phyloP scores from a whole-genome alignment of 1,139 yeast genomes.

The Arxiozyma bovina region DNA sequence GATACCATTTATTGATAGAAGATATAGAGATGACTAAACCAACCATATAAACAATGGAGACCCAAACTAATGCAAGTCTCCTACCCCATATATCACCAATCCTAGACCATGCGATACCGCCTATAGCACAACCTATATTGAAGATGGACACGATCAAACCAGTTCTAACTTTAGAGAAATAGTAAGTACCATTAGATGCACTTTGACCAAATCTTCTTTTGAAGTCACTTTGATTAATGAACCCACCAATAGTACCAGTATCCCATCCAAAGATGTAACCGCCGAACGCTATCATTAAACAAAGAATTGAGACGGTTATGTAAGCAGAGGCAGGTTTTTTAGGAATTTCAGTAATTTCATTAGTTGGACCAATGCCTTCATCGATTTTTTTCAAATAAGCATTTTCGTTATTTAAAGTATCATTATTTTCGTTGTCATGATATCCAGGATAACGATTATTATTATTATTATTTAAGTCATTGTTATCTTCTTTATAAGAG shows the following conservation, averaged over 20 bases:
- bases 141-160: constrained; percentile 10
- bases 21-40: constrained; percentile 12
- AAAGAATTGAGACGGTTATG: constrained; percentile 2
- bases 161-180: constrained; percentile 10
- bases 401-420: background rate
- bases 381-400: constrained; percentile 8
- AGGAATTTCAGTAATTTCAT: constrained; percentile 5
- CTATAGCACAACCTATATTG: constrained; percentile 9
- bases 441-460: background rate
- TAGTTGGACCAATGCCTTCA: background rate
- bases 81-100: constrained; percentile 9
- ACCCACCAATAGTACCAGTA: constrained; percentile 12
- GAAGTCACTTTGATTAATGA: constrained; percentile 8
- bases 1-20: constrained; percentile 11
- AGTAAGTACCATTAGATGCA: constrained; percentile 7
- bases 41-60: constrained; percentile 11
- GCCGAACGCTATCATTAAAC: constrained; percentile 8
- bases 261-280: constrained; percentile 10
- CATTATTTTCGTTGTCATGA: background rate
- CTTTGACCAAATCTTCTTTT: constrained; percentile 8
- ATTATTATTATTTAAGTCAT: background rate
- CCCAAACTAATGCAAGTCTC: constrained; percentile 7
- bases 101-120: constrained; percentile 6
- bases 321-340: constrained; percentile 6
- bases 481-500: constrained; percentile 2